These are phyloP conservation scores for Solanum ossicruentum DNA, from an alignment of 257 asterid genomes.

Conservation along the genomic window DNA sequence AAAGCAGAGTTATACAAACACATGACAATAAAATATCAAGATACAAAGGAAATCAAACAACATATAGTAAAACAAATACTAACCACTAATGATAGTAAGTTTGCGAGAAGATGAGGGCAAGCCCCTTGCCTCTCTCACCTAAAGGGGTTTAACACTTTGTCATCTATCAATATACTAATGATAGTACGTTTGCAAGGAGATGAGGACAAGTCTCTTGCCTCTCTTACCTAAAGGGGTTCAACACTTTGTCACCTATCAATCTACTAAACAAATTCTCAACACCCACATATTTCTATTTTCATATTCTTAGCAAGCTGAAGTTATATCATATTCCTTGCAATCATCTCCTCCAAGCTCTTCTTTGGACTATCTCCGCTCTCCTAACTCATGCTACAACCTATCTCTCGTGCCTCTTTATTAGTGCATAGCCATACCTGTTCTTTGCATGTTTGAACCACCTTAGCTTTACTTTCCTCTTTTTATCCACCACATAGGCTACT, in stretches of 20 bases:
- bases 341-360: rapidly evolving
- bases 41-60: background rate
- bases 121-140: no score
- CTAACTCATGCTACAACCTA: background rate
- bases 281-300: background rate
- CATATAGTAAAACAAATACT: background rate
- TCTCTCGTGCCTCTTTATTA: background rate
- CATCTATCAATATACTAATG: background rate
- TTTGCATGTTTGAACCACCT: background rate
- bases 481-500: background rate
- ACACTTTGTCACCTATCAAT: background rate
- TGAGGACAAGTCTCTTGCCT: background rate
- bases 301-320: background rate
- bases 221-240: background rate
- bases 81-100: background rate
- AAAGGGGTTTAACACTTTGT: background rate
- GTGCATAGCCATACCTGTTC: background rate
- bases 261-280: background rate
- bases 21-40: no score
- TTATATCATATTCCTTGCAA: background rate
- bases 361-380: background rate
- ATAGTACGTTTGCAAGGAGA: background rate
- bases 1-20: no score
- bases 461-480: background rate
- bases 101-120: background rate